phyloP scores from a whole-genome alignment of 73 alveolate species.

The Stentor coeruleus region DNA sequence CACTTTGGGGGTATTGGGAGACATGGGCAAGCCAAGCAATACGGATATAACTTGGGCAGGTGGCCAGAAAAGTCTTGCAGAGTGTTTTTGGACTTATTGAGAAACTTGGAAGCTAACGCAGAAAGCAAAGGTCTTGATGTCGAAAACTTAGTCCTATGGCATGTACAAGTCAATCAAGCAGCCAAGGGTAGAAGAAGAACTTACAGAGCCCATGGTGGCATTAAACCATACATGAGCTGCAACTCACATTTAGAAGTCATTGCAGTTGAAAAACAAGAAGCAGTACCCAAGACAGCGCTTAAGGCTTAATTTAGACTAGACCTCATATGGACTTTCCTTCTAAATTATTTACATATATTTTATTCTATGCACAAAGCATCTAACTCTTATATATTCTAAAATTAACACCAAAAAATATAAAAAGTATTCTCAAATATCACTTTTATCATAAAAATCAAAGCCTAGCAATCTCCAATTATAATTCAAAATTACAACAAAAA shows the following conservation, averaged over 20 bases:
- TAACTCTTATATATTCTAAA: too few relatives aligned
- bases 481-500: too few relatives aligned
- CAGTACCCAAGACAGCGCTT: slow-evolving; percentile 82
- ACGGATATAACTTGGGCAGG: slow-evolving; percentile 83
- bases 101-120: slow-evolving; percentile 87
- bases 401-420: neutral
- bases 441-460: neutral
- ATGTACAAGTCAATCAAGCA: slow-evolving; percentile 90
- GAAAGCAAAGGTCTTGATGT: slow-evolving; percentile 76
- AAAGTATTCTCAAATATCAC: neutral
- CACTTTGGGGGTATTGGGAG: slow-evolving; percentile 90
- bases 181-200: slow-evolving; percentile 97
- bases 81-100: slow-evolving; percentile 70
- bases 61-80: slow-evolving; percentile 94
- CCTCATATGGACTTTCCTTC: too few relatives aligned
- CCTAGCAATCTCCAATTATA: neutral
- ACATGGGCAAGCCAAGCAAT: slow-evolving; percentile 82
- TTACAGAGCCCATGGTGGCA: slow-evolving; percentile 98
- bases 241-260: slow-evolving; percentile 89
- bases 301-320: slow-evolving; percentile 30
- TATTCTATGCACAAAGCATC: neutral
- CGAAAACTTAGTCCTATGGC: slow-evolving; percentile 79
- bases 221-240: slow-evolving; percentile 85
- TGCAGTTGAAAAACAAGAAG: slow-evolving; percentile 79
- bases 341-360: too few relatives aligned